Percentiles rank a stretch among this genome's conserved stretches.
Evolutionary conservation across 2,329 filamentous ascomycete genomes (phyloP).

Genomic region (Monascus ruber): DNA sequence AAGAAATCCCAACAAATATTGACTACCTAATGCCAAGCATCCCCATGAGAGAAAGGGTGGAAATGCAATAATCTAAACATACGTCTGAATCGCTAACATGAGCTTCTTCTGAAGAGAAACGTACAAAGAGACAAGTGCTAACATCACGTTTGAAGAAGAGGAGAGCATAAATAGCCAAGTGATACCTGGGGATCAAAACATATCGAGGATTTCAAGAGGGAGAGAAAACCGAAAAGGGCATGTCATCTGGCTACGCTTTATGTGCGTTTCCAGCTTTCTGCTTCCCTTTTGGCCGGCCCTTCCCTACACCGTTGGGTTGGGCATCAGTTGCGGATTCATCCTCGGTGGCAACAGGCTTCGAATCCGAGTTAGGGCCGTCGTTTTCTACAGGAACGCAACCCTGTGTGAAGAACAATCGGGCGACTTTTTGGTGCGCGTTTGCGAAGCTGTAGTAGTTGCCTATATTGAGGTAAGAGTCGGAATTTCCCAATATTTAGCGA

Average conservation of each 20-base stretch:
- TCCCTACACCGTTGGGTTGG: conserved; percentile 5
- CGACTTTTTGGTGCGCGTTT: conserved; percentile 62
- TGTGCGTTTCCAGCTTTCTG: conserved; percentile 15
- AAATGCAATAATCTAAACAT: neutral
- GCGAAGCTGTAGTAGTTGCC: conserved; percentile 89
- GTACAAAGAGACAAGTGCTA: neutral
- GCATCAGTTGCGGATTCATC: conserved; percentile 9
- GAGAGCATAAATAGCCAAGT: neutral
- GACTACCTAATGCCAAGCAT: neutral
- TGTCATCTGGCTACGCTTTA: neutral
- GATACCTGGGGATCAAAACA: neutral
- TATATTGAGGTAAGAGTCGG: neutral
- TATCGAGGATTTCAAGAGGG: neutral
- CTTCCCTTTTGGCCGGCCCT: conserved; percentile 23
- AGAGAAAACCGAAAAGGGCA: too few species aligned
- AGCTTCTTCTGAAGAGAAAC: neutral
- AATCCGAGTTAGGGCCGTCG: conserved; percentile 14
- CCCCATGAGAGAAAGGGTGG: neutral
- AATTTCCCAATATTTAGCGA: too few species aligned
- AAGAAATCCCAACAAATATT: neutral
- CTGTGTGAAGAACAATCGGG: conserved; percentile 85
- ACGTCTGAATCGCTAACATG: neutral
- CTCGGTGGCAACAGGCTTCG: conserved; percentile 13
- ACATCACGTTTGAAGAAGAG: neutral
- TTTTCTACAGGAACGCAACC: conserved; percentile 50